A percentile compares a stretch with the other conserved stretches of the same genome.
Conservation (phyloP, 2,329 filamentous ascomycete species). For the Colletotrichum sidae region DNA sequence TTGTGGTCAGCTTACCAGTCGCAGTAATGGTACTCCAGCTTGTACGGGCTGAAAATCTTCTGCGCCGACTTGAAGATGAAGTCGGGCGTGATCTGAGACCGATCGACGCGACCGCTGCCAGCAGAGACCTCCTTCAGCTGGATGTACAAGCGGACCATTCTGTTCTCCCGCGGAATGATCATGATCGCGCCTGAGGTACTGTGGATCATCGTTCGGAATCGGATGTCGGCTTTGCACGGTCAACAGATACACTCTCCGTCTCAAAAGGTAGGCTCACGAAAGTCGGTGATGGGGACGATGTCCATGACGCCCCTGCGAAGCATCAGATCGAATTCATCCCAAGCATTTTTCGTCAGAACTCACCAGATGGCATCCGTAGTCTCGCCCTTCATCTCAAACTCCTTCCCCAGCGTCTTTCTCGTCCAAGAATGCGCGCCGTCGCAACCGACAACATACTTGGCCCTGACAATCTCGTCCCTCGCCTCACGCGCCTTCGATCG, state of each 20-base stretch:
- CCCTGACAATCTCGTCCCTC: slow-evolving; percentile 56
- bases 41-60: slow-evolving; percentile 74
- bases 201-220: slow-evolving; percentile 69
- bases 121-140: slow-evolving; percentile 61
- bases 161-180: slow-evolving; percentile 73
- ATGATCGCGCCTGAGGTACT: slow-evolving; percentile 68
- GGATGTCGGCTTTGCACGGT: slow-evolving; percentile 56
- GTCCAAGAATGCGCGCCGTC: slow-evolving; percentile 78
- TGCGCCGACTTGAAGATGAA: slow-evolving; percentile 71
- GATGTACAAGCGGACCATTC: slow-evolving; percentile 73
- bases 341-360: neutral
- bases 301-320: slow-evolving; percentile 51
- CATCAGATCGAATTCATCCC: neutral
- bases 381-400: slow-evolving; percentile 65
- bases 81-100: slow-evolving; percentile 71
- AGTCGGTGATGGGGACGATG: slow-evolving; percentile 56
- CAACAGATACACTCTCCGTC: neutral
- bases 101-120: slow-evolving; percentile 56
- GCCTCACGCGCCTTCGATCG: slow-evolving; percentile 47
- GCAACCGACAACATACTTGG: slow-evolving; percentile 75
- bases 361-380: slow-evolving; percentile 61
- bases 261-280: slow-evolving; percentile 45
- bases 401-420: slow-evolving; percentile 62
- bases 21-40: slow-evolving; percentile 70
- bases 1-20: slow-evolving; percentile 58